A percentile compares a stretch with the other conserved stretches of the same genome.
Conservation (phyloP, 805 yeast genomes). For the Torulaspora microellipsoides region DNA sequence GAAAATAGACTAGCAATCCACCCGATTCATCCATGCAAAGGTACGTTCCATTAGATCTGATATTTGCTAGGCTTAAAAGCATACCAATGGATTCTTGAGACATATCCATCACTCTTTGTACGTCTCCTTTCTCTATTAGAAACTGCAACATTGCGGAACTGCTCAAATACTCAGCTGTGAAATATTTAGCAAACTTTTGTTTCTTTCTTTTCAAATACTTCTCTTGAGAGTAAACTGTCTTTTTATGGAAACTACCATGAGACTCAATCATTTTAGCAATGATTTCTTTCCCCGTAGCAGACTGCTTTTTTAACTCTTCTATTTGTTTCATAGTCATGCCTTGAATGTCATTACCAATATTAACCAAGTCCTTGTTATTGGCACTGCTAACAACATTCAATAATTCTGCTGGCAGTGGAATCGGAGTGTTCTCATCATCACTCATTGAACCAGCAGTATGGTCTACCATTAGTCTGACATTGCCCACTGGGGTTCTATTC, state of each 20-base stretch:
- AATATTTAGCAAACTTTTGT: conserved; percentile 81
- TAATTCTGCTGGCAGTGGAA: conserved; percentile 20
- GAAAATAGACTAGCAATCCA: conserved; percentile 77
- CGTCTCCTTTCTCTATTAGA: conserved; percentile 71
- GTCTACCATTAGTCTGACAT: conserved; percentile 19
- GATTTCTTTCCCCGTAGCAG: conserved; percentile 68
- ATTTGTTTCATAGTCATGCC: conserved; percentile 74
- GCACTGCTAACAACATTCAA: conserved; percentile 43
- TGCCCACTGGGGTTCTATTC: conserved; percentile 26
- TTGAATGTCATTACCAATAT: conserved; percentile 69
- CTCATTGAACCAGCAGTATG: not conserved
- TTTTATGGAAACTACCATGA: conserved; percentile 82
- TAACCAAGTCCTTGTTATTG: conserved; percentile 59
- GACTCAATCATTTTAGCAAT: conserved; percentile 77
- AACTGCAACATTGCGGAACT: conserved; percentile 67
- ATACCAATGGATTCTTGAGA: conserved; percentile 81
- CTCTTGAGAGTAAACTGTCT: conserved; percentile 85
- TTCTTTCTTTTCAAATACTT: conserved; percentile 89
- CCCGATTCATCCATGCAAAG: conserved; percentile 92
- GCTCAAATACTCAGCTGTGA: conserved; percentile 74
- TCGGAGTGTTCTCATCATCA: conserved; percentile 1
- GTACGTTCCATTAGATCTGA: conserved; percentile 86
- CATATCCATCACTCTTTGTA: conserved; percentile 65
- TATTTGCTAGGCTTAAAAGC: conserved; percentile 71
- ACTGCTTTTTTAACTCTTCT: conserved; percentile 70